Base-by-base conservation (phyloP, 345 rosid genomes). In the Camelina sativa region DNA sequence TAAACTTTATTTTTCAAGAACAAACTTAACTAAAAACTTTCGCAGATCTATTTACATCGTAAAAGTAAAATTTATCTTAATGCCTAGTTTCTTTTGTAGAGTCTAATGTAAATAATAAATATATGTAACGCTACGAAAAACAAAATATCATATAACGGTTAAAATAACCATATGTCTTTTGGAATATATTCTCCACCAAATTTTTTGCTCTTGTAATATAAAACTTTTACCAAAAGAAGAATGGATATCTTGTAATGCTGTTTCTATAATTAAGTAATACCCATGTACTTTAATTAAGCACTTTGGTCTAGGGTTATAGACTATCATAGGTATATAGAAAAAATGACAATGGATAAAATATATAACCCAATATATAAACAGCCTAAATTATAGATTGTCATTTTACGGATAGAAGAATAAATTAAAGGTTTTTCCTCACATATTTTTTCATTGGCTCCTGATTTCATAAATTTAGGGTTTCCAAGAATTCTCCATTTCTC, bases 221-320 rank as follows among this genome's bases (percentile, higher is more conserved):
- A 65, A 2, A 2, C 7, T 58, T 73, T 80, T 85, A 71, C 92
- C 85, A 84, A 87, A 86, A 86, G 79, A 83, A 86, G 96, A 86
- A 87, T 20, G 85, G 81, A 67, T 85, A 79, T 80, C 63, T 72
- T 80, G 80, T 87, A 77, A 87, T 86, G 71, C 52, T 57, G 12
- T 30, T 35, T 59, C 34, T 30, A 72, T 11, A 62, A 5, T 41
- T 23, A 28, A 73, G 16, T 53, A 25, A 62, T 67, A 22, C 48
- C 19, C 30, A 59, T 63, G 53, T 64, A 51, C 56, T 72, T 60
- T 66, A 34, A n/a, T 63, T 64, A 66, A 72, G 59, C 44, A 66
- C 52, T 30, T 66, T 59, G 65, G 63, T 48, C 62, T 84, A 84
- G 84, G 81, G 74, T 69, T 79, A 51, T 67, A 67, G 71, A 65